Conservation (phyloP, 2,329 filamentous ascomycete species). For the Alternaria sp. region DNA sequence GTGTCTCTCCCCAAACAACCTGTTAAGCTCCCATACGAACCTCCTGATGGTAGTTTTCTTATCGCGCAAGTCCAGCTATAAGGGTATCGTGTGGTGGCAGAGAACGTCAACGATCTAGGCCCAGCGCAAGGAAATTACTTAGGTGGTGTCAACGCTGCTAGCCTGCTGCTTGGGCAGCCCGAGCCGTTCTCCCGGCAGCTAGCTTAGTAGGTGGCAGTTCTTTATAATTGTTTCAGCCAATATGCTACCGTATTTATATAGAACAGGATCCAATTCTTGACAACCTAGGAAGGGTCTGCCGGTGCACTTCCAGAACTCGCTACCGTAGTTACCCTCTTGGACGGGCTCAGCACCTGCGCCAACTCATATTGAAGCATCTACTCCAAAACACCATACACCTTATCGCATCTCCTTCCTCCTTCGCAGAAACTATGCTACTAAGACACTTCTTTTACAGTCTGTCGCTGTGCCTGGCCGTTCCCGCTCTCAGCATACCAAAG, state of each 20-base stretch:
- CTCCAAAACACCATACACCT: background rate
- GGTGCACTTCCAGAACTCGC: background rate
- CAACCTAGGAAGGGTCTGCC: background rate
- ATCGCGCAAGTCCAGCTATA: background rate
- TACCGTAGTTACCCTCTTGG: background rate
- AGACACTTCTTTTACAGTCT: background rate
- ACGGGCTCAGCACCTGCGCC: background rate
- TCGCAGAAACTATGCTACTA: conserved; percentile 1
- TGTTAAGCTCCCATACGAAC: background rate
- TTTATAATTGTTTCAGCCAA: background rate
- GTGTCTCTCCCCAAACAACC: background rate
- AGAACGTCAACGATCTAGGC: background rate
- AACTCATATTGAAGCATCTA: background rate
- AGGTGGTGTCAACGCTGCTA: background rate
- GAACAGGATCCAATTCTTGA: background rate
- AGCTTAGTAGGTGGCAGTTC: background rate
- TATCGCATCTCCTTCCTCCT: background rate
- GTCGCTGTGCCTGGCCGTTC: background rate
- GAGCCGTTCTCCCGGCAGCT: background rate
- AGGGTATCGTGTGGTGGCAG: background rate
- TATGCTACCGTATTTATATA: background rate
- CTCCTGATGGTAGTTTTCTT: background rate
- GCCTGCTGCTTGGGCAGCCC: background rate
- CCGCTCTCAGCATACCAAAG: conserved; percentile 13
- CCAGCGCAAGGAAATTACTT: background rate